Base-by-base conservation (phyloP, 306 rosid species). In the Potentilla sterilis region DNA sequence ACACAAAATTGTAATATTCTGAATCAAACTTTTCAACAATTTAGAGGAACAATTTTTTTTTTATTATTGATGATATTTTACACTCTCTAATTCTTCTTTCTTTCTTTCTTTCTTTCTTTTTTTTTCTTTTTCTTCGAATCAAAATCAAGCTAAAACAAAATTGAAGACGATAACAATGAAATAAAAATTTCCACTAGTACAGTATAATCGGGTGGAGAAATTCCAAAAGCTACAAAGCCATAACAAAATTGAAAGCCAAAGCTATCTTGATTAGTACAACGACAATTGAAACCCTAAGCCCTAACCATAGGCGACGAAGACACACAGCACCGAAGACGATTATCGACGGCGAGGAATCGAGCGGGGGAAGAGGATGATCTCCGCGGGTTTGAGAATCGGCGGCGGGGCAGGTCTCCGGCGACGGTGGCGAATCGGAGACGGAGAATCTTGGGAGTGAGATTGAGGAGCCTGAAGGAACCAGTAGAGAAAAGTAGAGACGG, bases 131-230 rank as follows among this genome's bases (percentile, higher is more conserved):
- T 70, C 37, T 34, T 77, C 22, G 43, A 66, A 34, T 46, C 65
- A 58, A 79, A 76, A 58, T 76, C 41, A 76, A 71, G 79, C 44
- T 18, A 67, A 67, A 79, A 75, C 73, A 72, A 75, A 75, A 83
- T 72, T 66, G 74, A 74, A 55, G 28, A 80, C 75, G 41, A 70
- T 54, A 71, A 77, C 70, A 87, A 83, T 58, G 37, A 78, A 85
- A 74, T 83, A 73, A 67, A 77, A 88, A 84, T 87, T 69, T 75
- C 88, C 83, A 83, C 85, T 89, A 77, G 79, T 77, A 89, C 89
- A 88, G 80, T 78, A 82, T 22, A 21, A 59, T 59, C 65, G 65
- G 32, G 42, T 72, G 80, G 72, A 69, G 21, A 42, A 54, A 65
- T 57, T 24, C 73, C 82, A 83, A 80, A 79, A 82, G 77, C 83